Percentiles rank a stretch among this genome's conserved stretches.
Evolutionary conservation across 1,139 yeast genomes (phyloP).

Genomic region (Candida anutae): DNA sequence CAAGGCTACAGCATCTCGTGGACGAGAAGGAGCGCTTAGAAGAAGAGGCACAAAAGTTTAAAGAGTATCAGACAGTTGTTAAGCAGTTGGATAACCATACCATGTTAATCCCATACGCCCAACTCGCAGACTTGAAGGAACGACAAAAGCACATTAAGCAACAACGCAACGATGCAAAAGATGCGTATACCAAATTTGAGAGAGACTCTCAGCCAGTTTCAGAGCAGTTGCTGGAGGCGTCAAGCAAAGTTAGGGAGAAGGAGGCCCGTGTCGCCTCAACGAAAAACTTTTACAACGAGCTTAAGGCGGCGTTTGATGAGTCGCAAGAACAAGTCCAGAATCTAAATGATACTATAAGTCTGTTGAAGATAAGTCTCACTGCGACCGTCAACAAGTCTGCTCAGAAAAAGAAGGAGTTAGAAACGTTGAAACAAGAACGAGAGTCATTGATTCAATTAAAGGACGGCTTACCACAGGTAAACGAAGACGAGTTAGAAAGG

Average conservation of each 20-base stretch:
- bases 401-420: slow-evolving; percentile 17
- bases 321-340: slow-evolving; percentile 10
- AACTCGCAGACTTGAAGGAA: slow-evolving; percentile 45
- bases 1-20: slow-evolving; percentile 20
- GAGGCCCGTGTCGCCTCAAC: slow-evolving; percentile 4
- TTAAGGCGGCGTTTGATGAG: slow-evolving; percentile 3
- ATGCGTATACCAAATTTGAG: slow-evolving; percentile 22
- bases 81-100: slow-evolving; percentile 41
- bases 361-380: slow-evolving; percentile 10
- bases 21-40: slow-evolving; percentile 26
- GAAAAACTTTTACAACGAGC: slow-evolving; percentile 3
- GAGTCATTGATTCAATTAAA: slow-evolving; percentile 9
- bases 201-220: slow-evolving; percentile 20
- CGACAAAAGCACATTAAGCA: slow-evolving; percentile 32
- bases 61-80: slow-evolving; percentile 33
- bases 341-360: slow-evolving; percentile 14
- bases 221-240: slow-evolving; percentile 7
- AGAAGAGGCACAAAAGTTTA: slow-evolving; percentile 30
- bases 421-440: slow-evolving; percentile 10
- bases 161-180: slow-evolving; percentile 34
- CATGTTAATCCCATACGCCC: slow-evolving; percentile 54
- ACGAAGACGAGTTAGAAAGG: slow-evolving; percentile 11
- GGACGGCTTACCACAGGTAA: slow-evolving; percentile 9
- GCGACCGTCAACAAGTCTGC: slow-evolving; percentile 14
- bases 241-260: slow-evolving; percentile 5